These are phyloP conservation scores for Rhodotorula graminis DNA, from an alignment of 768 basidiomycete genomes.

Conservation along the genomic window DNA sequence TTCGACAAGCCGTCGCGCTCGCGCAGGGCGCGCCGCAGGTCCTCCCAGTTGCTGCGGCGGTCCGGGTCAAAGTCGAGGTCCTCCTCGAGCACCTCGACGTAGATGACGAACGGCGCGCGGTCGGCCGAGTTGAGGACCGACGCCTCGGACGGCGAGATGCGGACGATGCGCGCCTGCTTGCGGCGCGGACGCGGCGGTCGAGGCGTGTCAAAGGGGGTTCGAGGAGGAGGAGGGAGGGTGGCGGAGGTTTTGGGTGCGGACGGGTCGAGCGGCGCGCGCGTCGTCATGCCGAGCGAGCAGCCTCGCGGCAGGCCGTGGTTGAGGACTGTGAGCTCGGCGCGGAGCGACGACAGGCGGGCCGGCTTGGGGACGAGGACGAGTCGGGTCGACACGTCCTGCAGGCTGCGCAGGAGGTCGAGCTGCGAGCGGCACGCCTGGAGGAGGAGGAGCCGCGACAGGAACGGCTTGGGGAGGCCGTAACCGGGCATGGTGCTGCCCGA, in stretches of 20 bases:
- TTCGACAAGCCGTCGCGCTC: constrained; percentile 45
- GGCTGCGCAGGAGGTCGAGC: constrained; percentile 51
- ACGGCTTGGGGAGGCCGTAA: constrained; percentile 45
- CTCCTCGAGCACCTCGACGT: constrained; percentile 81
- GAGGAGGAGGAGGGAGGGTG: not conserved
- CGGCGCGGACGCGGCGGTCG: constrained; percentile 47
- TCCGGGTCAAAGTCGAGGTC: constrained; percentile 89
- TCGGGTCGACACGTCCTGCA: constrained; percentile 89
- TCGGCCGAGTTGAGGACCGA: constrained; percentile 98
- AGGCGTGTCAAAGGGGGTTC: not conserved
- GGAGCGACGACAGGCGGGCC: constrained; percentile 88
- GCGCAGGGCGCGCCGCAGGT: constrained; percentile 56
- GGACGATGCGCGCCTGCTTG: constrained; percentile 71
- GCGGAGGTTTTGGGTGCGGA: constrained; percentile 5
- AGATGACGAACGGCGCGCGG: constrained; percentile 83
- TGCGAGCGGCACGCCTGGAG: constrained; percentile 41
- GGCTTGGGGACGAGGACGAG: constrained; percentile 86
- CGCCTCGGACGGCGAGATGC: constrained; percentile 94
- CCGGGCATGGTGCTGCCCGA: constrained; percentile 26
- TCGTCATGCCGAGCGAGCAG: constrained; percentile 53
- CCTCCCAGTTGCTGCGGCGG: constrained; percentile 76
- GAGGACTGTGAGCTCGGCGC: constrained; percentile 88
- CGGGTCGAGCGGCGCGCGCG: constrained; percentile 16
- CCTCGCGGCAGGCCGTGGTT: constrained; percentile 97
- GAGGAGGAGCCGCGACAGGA: constrained; percentile 38